A percentile compares a stretch with the other conserved stretches of the same genome.
These are phyloP conservation scores for Fusarium staphyleae DNA, from an alignment of 2,329 filamentous ascomycete species.

Conservation along the genomic window DNA sequence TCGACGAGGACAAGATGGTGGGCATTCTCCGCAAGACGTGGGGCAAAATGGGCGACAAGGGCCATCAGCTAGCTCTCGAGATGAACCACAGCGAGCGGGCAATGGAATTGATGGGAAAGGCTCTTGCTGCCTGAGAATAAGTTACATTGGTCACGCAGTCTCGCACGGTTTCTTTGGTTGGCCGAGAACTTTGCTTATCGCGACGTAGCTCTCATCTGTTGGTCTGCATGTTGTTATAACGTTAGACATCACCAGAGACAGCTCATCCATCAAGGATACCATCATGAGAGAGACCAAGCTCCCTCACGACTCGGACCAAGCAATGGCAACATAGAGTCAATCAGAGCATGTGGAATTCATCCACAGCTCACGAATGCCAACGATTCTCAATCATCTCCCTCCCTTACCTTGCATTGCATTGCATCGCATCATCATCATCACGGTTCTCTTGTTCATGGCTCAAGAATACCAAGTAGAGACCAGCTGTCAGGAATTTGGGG, in stretches of 20 bases:
- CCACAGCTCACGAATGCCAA: neutral
- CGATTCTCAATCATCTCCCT: neutral
- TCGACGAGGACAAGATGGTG: slow-evolving; percentile 80
- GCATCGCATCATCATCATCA: slow-evolving; percentile 14
- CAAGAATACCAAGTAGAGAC: neutral
- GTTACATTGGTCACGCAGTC: too few species aligned
- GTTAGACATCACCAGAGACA: too few species aligned
- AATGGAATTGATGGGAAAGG: slow-evolving; percentile 67
- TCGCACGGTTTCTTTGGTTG: too few species aligned
- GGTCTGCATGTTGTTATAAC: too few species aligned
- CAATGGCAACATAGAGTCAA: neutral
- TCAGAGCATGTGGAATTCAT: neutral
- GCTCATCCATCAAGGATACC: too few species aligned
- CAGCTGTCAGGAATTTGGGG: slow-evolving; percentile 7
- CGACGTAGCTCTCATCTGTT: too few species aligned
- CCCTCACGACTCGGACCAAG: neutral
- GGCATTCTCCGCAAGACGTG: slow-evolving; percentile 76
- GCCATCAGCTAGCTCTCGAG: slow-evolving; percentile 68
- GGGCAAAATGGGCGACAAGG: slow-evolving; percentile 74
- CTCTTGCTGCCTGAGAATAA: slow-evolving; percentile 52
- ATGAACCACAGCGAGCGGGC: slow-evolving; percentile 71
- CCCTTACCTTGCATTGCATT: slow-evolving; percentile 3
- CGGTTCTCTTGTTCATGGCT: neutral
- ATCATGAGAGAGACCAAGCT: too few species aligned
- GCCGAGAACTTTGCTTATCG: too few species aligned